phyloP scores from a whole-genome alignment of 257 asterid species.

The Datura wrightii region DNA sequence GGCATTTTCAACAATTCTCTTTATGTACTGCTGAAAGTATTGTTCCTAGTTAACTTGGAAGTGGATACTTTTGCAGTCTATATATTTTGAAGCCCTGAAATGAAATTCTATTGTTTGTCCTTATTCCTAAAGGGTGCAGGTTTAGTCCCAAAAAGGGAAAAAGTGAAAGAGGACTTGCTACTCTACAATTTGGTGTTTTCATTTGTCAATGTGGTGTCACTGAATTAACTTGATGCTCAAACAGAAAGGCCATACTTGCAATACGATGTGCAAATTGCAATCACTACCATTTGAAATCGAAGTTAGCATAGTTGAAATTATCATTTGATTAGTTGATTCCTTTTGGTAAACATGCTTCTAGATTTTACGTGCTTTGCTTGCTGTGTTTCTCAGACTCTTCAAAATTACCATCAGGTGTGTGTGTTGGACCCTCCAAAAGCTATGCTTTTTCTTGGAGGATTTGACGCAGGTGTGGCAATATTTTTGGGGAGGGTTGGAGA shows the following conservation, averaged over 20 bases:
- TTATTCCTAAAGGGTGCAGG: neutral
- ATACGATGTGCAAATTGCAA: neutral
- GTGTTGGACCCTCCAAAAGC: too few relatives aligned
- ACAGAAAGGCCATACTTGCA: neutral
- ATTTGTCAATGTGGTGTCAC: conserved; percentile 10
- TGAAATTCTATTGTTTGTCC: neutral
- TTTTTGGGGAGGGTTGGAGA: too few relatives aligned
- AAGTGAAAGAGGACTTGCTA: neutral
- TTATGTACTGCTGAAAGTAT: neutral
- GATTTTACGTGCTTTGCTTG: too few relatives aligned
- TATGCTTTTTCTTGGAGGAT: too few relatives aligned
- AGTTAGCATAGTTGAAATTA: neutral
- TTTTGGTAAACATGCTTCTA: neutral
- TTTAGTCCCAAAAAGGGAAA: neutral
- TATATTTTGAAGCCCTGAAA: neutral
- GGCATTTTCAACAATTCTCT: neutral
- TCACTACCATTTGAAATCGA: neutral
- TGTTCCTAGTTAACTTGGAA: neutral
- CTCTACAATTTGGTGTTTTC: neutral
- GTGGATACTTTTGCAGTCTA: neutral
- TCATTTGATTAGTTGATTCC: neutral
- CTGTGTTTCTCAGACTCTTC: too few relatives aligned
- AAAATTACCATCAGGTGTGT: too few relatives aligned
- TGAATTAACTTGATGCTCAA: neutral
- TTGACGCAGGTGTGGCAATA: too few relatives aligned